Base-by-base conservation (phyloP, 306 rosid genomes). In the Prunus persica region DNA sequence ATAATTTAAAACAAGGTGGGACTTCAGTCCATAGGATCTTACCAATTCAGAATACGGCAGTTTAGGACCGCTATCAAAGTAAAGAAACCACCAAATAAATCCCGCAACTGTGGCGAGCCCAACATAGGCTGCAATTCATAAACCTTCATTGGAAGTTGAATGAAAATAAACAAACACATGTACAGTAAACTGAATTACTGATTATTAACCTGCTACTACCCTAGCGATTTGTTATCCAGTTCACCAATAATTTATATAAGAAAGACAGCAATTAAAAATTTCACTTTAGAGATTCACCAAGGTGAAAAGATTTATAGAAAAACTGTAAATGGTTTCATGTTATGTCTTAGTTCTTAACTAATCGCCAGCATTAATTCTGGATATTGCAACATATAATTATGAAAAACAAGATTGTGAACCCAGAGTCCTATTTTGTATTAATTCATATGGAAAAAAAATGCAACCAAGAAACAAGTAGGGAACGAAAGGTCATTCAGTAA, bases 21-120 rank as follows among this genome's bases (percentile, higher is more conserved):
- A 61, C 30, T 61, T 61, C 65, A 61, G 68, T 28, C 38, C 25
- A 15, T 62, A 65, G 49, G 77, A 76, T 81, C 88, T 90, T 90
- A 94, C 98, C 92, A 95, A 78, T 82, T 95, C 98, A 49, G 84
- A 13, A 69, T 95, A 95, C 50, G 89, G 96, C 30, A 95, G 84
- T 82, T 89, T 89, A 58, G 98, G 98, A 78, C 98, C 98, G n/a
- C 73, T 78, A 52, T 89, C 97, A 65, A 96, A 85, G 75, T 90
- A 95, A 73, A 95, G 79, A 89, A 90, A 95, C 98, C 98, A 95
- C 98, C 98, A 95, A 78, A 95, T 88, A 71, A 95, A 95, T 71
- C 98, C 98, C 13, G 93, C 97, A 86, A 95, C 78, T 3, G 98
- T 95, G 11, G 97, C 97, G 67, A 92, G 89, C 74, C 98, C 98